A percentile compares a stretch with the other conserved stretches of the same genome.
These are phyloP conservation scores for Fusarium graminum DNA, from an alignment of 2,329 filamentous ascomycete species.

Conservation along the genomic window DNA sequence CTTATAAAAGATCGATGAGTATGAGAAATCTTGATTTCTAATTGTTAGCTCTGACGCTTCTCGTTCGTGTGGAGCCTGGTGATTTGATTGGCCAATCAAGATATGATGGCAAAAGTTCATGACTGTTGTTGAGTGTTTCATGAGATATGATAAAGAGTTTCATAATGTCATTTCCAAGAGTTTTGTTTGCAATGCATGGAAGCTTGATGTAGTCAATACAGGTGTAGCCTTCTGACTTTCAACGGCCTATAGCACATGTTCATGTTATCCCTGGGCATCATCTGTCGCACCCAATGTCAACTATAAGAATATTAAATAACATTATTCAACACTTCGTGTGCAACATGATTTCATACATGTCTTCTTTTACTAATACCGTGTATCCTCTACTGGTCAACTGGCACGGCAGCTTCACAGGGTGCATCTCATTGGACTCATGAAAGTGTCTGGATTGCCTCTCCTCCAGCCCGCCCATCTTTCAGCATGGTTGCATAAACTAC, in stretches of 20 bases:
- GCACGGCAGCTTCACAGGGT: not conserved
- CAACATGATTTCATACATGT: too few relatives aligned
- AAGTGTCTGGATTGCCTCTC: not conserved
- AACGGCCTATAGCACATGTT: not conserved
- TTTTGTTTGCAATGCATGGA: not conserved
- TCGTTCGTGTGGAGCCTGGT: slow-evolving; percentile 25
- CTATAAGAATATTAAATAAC: not conserved
- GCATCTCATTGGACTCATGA: not conserved
- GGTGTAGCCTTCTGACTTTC: not conserved
- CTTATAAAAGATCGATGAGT: slow-evolving; percentile 9
- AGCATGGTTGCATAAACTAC: not conserved
- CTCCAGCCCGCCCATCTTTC: not conserved
- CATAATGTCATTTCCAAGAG: not conserved
- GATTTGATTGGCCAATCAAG: slow-evolving; percentile 31
- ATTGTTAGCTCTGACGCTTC: slow-evolving; percentile 32
- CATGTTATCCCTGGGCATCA: not conserved
- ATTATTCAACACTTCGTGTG: not conserved
- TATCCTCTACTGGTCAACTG: not conserved
- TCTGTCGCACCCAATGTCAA: not conserved
- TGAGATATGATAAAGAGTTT: slow-evolving; percentile 4
- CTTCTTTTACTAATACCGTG: too few relatives aligned
- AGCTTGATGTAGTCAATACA: not conserved
- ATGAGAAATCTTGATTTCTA: slow-evolving; percentile 36
- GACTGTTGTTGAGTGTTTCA: slow-evolving; percentile 11
- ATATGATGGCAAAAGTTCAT: slow-evolving; percentile 1